These are phyloP conservation scores for Plectosphaerella sp. DNA, from an alignment of 2,329 filamentous ascomycete genomes.

Conservation along the genomic window DNA sequence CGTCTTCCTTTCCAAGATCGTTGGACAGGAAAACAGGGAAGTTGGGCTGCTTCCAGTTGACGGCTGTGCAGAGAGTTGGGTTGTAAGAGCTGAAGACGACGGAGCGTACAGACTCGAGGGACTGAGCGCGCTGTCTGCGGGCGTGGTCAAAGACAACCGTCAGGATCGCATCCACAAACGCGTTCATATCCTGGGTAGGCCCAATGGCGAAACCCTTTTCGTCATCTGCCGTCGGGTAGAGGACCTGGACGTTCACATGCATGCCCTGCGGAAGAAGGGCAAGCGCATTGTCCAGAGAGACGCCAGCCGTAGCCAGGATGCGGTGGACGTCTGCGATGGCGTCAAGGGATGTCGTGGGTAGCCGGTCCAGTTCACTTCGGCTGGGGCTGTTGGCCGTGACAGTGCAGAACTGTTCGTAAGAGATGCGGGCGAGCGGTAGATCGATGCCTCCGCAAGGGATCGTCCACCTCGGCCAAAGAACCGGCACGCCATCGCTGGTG, in stretches of 20 bases:
- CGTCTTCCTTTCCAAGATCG: constrained; percentile 67
- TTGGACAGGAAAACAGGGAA: constrained; percentile 96
- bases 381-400: constrained; percentile 40
- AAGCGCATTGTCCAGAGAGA: constrained; percentile 76
- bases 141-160: constrained; percentile 89
- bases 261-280: constrained; percentile 70
- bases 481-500: constrained; percentile 80
- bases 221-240: constrained; percentile 76
- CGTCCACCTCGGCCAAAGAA: constrained; percentile 84
- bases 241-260: constrained; percentile 85
- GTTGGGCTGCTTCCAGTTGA: constrained; percentile 99
- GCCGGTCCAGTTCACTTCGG: constrained; percentile 34
- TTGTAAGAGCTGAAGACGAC: constrained; percentile 96
- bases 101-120: constrained; percentile 72
- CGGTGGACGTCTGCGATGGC: constrained; percentile 65
- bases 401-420: constrained; percentile 64
- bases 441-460: constrained; percentile 72
- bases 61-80: constrained; percentile 79
- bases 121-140: constrained; percentile 57
- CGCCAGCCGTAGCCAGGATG: constrained; percentile 68
- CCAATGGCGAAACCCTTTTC: constrained; percentile 66
- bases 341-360: constrained; percentile 42
- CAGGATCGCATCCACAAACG: constrained; percentile 78
- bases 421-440: constrained; percentile 76
- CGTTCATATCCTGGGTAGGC: constrained; percentile 78